Base-by-base conservation (phyloP, 768 basidiomycete genomes). In the Russula brevipes region DNA sequence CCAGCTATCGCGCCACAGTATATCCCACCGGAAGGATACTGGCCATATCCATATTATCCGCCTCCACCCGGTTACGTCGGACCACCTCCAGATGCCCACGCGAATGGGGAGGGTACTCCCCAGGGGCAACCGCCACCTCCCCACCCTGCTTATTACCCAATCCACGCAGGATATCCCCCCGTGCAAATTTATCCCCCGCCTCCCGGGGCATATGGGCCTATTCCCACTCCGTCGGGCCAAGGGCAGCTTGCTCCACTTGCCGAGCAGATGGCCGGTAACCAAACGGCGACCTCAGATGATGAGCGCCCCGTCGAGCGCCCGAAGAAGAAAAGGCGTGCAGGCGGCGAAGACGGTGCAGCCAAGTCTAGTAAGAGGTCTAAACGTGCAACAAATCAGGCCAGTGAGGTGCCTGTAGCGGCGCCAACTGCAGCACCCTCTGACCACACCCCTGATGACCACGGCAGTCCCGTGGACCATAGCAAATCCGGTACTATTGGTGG, bases 11-110 rank as follows among this genome's bases (percentile, higher is more conserved):
- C 74, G 3, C 17, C 69, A 7, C 61, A 73, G 53, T 72, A 46
- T 61, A 74, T 55, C 52, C 70, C 75, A 1, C 78, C 79, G 0
- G 78, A 79, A 50, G 77, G 77, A 6, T 80, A 78, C 59, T 79
- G 76, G 66, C 76, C 77, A n/a, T 78, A 75, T 59, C 76, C 73
- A 55, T 78, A 78, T 61, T 78, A 79, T 2, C 78, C 75, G 1
- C 74, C 76, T n/a, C 78, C 76, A 0, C 72, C 74, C 39, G 76
- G 76, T 2, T 79, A 79, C 66, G 69, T 77, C 30, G 72, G 75
- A 0, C 72, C 76, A 5, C 70, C 74, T 0, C 75, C 76, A 35
- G 78, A 80, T 17, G 76, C 58, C 31, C 55, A 64, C 19, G 41
- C 57, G 4, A 69, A 62, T 39, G 66, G 66, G n/a, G 77, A 79